Evolutionary conservation across 345 rosid genomes (phyloP), one percentile per base, ranked within the genome.

Genomic region (Boechera stricta): DNA sequence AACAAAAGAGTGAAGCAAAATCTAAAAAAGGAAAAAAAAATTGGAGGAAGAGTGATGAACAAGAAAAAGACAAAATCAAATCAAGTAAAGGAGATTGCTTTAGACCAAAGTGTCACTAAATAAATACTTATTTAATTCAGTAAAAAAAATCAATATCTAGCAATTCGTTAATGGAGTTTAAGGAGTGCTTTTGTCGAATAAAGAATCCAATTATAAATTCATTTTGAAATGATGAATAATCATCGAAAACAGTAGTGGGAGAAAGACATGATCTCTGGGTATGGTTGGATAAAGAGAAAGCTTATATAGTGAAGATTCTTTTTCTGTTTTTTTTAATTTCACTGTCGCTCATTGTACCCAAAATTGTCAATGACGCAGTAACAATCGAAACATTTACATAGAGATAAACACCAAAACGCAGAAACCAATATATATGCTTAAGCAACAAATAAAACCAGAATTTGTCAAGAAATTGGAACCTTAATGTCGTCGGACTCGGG

Each of bases 401-500:
- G 81, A 68, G 26, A 47, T 26, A 44, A 58, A 31, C 80, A 7
- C 59, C 45, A 54, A 52, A 54, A 16, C 29, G 7, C 70, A 74
- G 38, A 57, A 69, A 51, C 76, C 65, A 52, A 68, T 42, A 68
- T 13, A 72, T 59, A 58, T 72, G 81, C 77, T 71, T 74, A 39
- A 10, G 10, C 10, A 62, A 45, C 12, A 52, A 55, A 53, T 26
- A 62, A 68, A 71, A 69, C 33, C 64, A 69, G 49, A 4, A 2
- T 10, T 41, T 5, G 49, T 45, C 49, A 45, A 45, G 49, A 44
- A 44, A 44, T 39, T 39, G 8, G 28, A 77, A 92, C 99, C 98
- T 96, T 96, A 57, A 80, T 77, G 45, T 93, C 98, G 72, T 93
- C 98, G 66, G 87, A 58, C 36, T 93, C 97, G 3, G 98, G 89